Percentiles rank a stretch among this genome's conserved stretches.
phyloP scores from a whole-genome alignment of 1,139 yeast genomes.

The Chernovozyma sophiae-reginae region DNA sequence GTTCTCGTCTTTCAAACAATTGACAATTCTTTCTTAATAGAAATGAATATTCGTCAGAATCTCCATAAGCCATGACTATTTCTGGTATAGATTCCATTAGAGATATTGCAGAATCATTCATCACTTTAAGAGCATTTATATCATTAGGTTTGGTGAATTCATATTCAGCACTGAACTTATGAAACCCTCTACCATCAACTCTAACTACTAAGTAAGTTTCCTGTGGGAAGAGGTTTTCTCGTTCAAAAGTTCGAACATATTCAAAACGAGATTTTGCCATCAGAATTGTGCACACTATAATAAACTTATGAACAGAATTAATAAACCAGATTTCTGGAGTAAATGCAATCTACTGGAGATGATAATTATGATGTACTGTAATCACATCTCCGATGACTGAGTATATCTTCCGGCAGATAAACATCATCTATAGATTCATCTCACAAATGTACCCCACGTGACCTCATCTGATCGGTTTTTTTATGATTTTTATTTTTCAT shows the following conservation, averaged over 20 bases:
- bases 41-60: slow-evolving; percentile 91
- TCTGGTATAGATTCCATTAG: slow-evolving; percentile 68
- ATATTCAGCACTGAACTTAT: slow-evolving; percentile 71
- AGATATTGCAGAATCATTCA: slow-evolving; percentile 75
- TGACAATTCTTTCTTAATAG: slow-evolving; percentile 58
- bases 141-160: slow-evolving; percentile 88
- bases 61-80: slow-evolving; percentile 82
- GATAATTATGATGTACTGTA: too few species aligned
- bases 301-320: too few species aligned
- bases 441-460: too few species aligned
- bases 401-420: too few species aligned
- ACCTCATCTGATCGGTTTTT: too few species aligned
- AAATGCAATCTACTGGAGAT: too few species aligned
- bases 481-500: too few species aligned
- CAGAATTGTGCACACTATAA: too few species aligned
- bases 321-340: too few species aligned
- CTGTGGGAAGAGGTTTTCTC: slow-evolving; percentile 68
- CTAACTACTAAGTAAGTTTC: slow-evolving; percentile 80
- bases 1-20: slow-evolving; percentile 76
- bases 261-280: slow-evolving; percentile 83
- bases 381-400: too few species aligned
- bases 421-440: too few species aligned
- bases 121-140: slow-evolving; percentile 62
- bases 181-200: slow-evolving; percentile 93
- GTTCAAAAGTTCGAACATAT: slow-evolving; percentile 80